Percentiles rank a stretch among this genome's conserved stretches.
phyloP scores from a whole-genome alignment of 306 rosid species.

The Urtica urens region DNA sequence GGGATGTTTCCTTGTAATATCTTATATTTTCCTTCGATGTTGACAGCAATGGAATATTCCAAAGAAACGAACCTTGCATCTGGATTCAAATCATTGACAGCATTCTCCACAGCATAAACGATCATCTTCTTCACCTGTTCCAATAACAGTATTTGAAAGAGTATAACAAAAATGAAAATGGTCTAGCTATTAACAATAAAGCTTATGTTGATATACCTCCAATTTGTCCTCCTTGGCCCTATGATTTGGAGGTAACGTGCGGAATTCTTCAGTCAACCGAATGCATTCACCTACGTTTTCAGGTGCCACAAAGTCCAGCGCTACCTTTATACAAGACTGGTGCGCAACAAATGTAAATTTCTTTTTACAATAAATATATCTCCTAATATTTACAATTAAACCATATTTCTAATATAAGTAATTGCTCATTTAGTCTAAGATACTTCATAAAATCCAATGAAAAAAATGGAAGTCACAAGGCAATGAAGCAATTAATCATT shows the following conservation, averaged over 20 bases:
- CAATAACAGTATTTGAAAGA: conserved; percentile 5
- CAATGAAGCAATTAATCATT: no score
- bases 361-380: no score
- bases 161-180: no score
- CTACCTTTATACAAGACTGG: conserved; percentile 85
- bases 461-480: no score
- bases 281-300: conserved; percentile 72
- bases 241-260: conserved; percentile 59
- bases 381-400: no score
- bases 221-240: conserved; percentile 58
- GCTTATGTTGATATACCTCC: conserved; percentile 37
- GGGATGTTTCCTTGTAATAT: no score
- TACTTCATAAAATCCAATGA: no score
- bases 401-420: no score
- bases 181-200: background rate
- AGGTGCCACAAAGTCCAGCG: conserved; percentile 76
- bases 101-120: conserved; percentile 28
- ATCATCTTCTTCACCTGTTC: conserved; percentile 71
- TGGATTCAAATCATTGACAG: conserved; percentile 18
- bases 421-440: no score
- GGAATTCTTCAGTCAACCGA: conserved; percentile 64
- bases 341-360: no score
- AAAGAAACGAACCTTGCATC: background rate
- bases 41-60: no score
- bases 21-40: no score